Conservation (phyloP, 2,329 filamentous ascomycete genomes). For the Fusarium pilosicola region DNA sequence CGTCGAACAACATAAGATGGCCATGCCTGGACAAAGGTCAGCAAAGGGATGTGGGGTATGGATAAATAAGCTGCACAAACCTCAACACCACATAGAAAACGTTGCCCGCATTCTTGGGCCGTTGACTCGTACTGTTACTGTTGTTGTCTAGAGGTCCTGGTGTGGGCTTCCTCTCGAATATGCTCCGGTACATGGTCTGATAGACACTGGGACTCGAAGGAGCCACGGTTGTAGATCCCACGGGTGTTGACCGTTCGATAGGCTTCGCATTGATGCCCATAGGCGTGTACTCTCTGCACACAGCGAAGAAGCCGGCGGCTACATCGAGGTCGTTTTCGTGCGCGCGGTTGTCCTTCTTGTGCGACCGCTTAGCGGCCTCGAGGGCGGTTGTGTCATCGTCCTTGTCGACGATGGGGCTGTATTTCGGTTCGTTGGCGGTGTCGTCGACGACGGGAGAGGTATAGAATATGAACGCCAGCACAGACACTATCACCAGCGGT, state of each 20-base stretch:
- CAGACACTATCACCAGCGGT: conserved; percentile 71
- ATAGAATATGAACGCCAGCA: conserved; percentile 75
- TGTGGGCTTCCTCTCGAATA: conserved; percentile 82
- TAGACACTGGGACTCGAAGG: conserved; percentile 93
- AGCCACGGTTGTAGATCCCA: conserved; percentile 77
- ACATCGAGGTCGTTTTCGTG: conserved; percentile 74
- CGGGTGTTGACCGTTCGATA: conserved; percentile 84
- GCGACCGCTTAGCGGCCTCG: conserved; percentile 66
- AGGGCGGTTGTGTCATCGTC: conserved; percentile 74
- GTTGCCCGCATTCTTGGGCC: conserved; percentile 77
- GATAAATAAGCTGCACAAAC: conserved; percentile 46
- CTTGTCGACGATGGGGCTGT: conserved; percentile 61
- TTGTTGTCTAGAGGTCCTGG: conserved; percentile 60
- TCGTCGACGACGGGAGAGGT: conserved; percentile 68
- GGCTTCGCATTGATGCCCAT: conserved; percentile 93
- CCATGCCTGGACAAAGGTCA: conserved; percentile 71
- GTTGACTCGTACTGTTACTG: conserved; percentile 59
- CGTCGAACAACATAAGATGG: conserved; percentile 97
- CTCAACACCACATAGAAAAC: conserved; percentile 93
- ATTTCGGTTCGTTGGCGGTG: conserved; percentile 43
- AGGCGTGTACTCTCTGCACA: conserved; percentile 90
- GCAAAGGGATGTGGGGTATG: conserved; percentile 9
- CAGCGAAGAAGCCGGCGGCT: conserved; percentile 92
- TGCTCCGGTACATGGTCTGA: conserved; percentile 96
- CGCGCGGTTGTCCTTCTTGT: conserved; percentile 70